Conservation (phyloP, 768 basidiomycete genomes). For the Termitomyces sp. region DNA sequence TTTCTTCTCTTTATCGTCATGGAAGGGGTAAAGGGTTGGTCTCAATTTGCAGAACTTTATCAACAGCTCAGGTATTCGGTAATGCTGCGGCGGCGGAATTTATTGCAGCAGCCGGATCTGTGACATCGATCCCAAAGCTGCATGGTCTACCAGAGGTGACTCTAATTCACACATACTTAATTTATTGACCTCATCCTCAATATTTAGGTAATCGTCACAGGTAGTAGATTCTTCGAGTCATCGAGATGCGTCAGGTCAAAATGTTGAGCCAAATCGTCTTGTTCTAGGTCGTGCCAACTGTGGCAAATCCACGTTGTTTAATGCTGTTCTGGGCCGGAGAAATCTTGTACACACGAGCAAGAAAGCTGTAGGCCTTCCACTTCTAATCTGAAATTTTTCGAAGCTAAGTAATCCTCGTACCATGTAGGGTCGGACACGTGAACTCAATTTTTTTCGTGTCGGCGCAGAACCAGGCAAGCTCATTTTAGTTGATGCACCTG, state of each 20-base stretch:
- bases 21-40: slow-evolving; percentile 1
- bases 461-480: slow-evolving; percentile 52
- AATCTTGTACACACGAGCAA: slow-evolving; percentile 58
- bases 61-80: slow-evolving; percentile 20
- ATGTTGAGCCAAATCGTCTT: background rate
- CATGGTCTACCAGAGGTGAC: slow-evolving; percentile 39
- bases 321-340: slow-evolving; percentile 56
- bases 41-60: background rate
- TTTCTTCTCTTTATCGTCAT: slow-evolving; percentile 4
- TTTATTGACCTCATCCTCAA: background rate
- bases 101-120: slow-evolving; percentile 30
- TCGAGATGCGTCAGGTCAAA: background rate
- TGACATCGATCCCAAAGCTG: slow-evolving; percentile 31
- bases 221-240: slow-evolving; percentile 18
- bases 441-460: slow-evolving; percentile 70
- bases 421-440: slow-evolving; percentile 60
- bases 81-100: slow-evolving; percentile 30
- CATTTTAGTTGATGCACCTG: slow-evolving; percentile 74
- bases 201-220: slow-evolving; percentile 44
- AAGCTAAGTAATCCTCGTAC: background rate
- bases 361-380: slow-evolving; percentile 50
- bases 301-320: slow-evolving; percentile 72
- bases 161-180: background rate
- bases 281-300: slow-evolving; percentile 68
- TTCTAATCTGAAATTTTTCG: background rate